These are phyloP conservation scores for Kokia cookei DNA, from an alignment of 441 rosid genomes.

Conservation along the genomic window DNA sequence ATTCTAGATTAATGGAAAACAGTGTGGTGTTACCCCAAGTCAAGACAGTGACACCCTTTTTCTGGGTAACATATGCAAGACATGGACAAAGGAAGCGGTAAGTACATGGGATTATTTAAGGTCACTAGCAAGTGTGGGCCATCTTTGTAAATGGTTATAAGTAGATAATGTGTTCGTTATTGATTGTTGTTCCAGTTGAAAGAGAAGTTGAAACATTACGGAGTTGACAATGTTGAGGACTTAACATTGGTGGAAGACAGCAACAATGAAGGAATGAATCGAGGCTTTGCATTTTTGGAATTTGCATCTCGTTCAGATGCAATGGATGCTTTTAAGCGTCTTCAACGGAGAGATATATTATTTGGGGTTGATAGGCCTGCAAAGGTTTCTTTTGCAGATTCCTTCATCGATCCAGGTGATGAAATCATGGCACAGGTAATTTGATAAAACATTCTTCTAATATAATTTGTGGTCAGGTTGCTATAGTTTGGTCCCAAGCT, in stretches of 20 bases:
- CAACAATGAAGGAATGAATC: slow-evolving; percentile 79
- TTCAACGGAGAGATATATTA: slow-evolving; percentile 79
- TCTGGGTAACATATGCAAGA: slow-evolving; percentile 91
- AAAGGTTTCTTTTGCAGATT: slow-evolving; percentile 94
- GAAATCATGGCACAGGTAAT: slow-evolving; percentile 96
- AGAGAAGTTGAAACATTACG: slow-evolving; percentile 93
- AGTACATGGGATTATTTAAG: slow-evolving; percentile 38
- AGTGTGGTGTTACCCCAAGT: slow-evolving; percentile 92
- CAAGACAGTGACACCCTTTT: slow-evolving; percentile 95
- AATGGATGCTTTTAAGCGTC: slow-evolving; percentile 88
- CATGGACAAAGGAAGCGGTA: slow-evolving; percentile 94
- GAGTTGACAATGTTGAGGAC: slow-evolving; percentile 83
- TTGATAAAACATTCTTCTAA: slow-evolving; percentile 3
- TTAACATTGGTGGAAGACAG: slow-evolving; percentile 88
- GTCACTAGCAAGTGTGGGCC: slow-evolving; percentile 11
- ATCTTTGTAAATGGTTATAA: slow-evolving; percentile 9
- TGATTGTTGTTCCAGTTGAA: slow-evolving; percentile 63
- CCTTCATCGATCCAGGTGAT: slow-evolving; percentile 88
- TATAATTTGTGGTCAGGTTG: not conserved
- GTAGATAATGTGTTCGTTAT: slow-evolving; percentile 14
- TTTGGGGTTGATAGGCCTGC: slow-evolving; percentile 97
- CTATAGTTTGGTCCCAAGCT: not conserved
- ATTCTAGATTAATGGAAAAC: slow-evolving; percentile 93
- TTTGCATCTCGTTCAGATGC: slow-evolving; percentile 90
- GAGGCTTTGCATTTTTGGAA: slow-evolving; percentile 98